These are phyloP conservation scores for Podospora australis DNA, from an alignment of 495 filamentous ascomycete genomes.

Conservation along the genomic window DNA sequence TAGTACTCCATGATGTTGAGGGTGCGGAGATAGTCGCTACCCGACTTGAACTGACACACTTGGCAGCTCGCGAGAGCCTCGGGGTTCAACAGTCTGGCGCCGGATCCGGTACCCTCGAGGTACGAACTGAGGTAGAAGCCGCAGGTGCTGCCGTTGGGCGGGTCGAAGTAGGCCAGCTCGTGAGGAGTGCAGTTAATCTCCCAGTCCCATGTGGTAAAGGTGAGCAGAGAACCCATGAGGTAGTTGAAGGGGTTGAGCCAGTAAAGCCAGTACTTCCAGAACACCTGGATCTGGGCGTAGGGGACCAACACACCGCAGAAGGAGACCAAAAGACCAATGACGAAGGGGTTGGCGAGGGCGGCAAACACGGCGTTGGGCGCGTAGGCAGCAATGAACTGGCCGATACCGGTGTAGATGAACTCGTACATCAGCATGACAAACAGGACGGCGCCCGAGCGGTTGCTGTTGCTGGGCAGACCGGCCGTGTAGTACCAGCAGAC, in stretches of 20 bases:
- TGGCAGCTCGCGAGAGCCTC: slow-evolving; percentile 42
- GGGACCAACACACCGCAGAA: slow-evolving; percentile 53
- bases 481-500: slow-evolving; percentile 54
- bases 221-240: slow-evolving; percentile 38
- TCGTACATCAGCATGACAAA: slow-evolving; percentile 45
- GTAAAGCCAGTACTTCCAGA: slow-evolving; percentile 44
- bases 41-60: slow-evolving; percentile 56
- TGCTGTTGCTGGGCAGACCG: slow-evolving; percentile 39
- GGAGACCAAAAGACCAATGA: slow-evolving; percentile 44
- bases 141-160: slow-evolving; percentile 20
- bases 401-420: slow-evolving; percentile 42
- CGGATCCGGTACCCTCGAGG: slow-evolving; percentile 20
- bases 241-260: slow-evolving; percentile 53
- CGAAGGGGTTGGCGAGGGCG: slow-evolving; percentile 44
- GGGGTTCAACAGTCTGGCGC: slow-evolving; percentile 34
- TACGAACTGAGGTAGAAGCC: slow-evolving; percentile 23
- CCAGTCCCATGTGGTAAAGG: slow-evolving; percentile 18
- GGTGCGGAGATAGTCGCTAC: slow-evolving; percentile 46
- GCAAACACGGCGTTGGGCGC: slow-evolving; percentile 51
- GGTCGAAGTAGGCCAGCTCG: slow-evolving; percentile 23
- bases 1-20: slow-evolving; percentile 31
- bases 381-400: slow-evolving; percentile 40
- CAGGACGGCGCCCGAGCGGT: slow-evolving; percentile 36
- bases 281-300: slow-evolving; percentile 43
- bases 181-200: slow-evolving; percentile 7